Base-by-base conservation (phyloP, 2,329 filamentous ascomycete genomes). In the Hymenoscyphus linearis region DNA sequence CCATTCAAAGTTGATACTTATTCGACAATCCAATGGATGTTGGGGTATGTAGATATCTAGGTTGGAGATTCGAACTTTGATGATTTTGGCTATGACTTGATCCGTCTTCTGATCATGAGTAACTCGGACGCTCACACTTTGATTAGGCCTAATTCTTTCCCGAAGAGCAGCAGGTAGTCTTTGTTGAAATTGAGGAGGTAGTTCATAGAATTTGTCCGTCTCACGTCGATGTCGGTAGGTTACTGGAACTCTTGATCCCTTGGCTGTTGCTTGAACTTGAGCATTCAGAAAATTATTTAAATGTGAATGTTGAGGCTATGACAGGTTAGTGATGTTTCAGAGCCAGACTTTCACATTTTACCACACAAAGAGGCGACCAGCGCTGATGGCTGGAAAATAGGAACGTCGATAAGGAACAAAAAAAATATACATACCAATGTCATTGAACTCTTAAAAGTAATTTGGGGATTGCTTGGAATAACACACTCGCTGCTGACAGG, bases 1-100 rank as follows among this genome's bases (percentile, higher is more conserved):
- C 84, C 96, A 92, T 84, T 99, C 96, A 2, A 99, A 82, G 72
- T 96, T 98, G 71, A 99, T 86, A 69, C 91, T 96, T 67, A 99
- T 87, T 12, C 95, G 90, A 76, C 92, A 96, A 75, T 99, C 95
- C 70, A 97, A 90, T 2, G 85, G 84, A 9, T 83, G 84, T 56
- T 80, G 79, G 0, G 95, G 93, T 68, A 91, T 89, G 75, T 89
- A 88, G 18, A 99, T 82, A 69, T 96, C 89, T n/a, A 97, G 78
- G 73, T 99, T 92, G 27, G 85, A 87, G 14, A 98, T 81, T n/a
- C 92, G 86, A 27, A 87, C 86, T 78, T 99, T 99, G 75, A 99
- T 86, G 69, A 99, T 97, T 74, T 90, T 92, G 62, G 86, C 88
- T 12, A 93, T 76, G 2, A 93, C 77, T 62, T 86, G 79, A 27